Evolutionary conservation across 352 stramenopile species (phyloP), one percentile per base, ranked within the genome.

Genomic region (Plasmopara muralis): DNA sequence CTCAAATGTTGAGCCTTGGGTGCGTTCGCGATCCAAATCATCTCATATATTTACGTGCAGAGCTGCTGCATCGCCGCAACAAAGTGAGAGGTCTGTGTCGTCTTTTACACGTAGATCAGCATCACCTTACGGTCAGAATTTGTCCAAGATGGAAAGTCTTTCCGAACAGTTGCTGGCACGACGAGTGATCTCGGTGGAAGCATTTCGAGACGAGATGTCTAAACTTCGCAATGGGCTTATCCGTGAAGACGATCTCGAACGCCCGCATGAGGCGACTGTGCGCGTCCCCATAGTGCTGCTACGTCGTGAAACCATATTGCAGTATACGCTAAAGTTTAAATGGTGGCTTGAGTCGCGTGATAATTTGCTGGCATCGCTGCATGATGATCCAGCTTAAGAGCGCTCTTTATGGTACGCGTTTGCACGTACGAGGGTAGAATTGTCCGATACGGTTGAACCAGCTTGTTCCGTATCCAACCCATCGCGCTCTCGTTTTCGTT

Each of bases 401-500:
- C 64, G 64, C 6, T 61, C 53, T 10, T 45, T 64, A 13, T 68
- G 64, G 55, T 60, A 62, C 31, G 53, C 56, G 5, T 72, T 62
- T 48, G 64, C 64, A 12, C 55, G 57, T 48, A 62, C 42, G 25
- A 56, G 64, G 31, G 51, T 51, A 2, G 55, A 52, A 31, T 52
- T 29, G 29, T 57, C 56, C 1, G 44, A 57, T 41, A 18, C 40
- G 4, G 35, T 18, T n/a, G 50, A 57, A 37, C 34, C 30, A 33
- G 15, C 25, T 30, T 31, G 34, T 20, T 15, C 37, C 18, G 43
- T 35, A 25, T 38, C n/a, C 50, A 31, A 37, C 4, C 46, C 42
- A 43, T 47, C 52, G 15, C 37, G 46, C 20, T 60, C 57, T 53
- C 47, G 47, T 31, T 58, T 47, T 47, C 45, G 47, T 15, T 66